Conservation (phyloP, 768 basidiomycete genomes). For the Chiua virens region DNA sequence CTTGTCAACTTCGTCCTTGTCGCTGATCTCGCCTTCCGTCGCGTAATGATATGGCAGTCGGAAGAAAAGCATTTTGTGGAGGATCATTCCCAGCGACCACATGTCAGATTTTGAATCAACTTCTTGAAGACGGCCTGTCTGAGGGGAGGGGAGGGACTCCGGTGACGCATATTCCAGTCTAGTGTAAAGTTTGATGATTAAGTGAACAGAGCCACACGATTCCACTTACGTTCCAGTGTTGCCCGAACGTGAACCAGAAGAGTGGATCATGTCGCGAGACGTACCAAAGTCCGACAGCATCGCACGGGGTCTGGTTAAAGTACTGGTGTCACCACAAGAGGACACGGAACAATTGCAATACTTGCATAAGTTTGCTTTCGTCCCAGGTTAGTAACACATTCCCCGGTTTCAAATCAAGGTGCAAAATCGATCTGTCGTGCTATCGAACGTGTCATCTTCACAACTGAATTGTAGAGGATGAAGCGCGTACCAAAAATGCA, state of each 20-base stretch:
- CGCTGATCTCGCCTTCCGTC: slow-evolving; percentile 54
- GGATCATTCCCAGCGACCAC: slow-evolving; percentile 97
- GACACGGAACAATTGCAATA: background rate
- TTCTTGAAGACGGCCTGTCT: slow-evolving; percentile 63
- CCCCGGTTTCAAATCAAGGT: slow-evolving; percentile 92
- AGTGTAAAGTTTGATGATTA: background rate
- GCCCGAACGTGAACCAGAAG: slow-evolving; percentile 71
- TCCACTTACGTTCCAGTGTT: slow-evolving; percentile 91
- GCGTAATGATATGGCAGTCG: slow-evolving; percentile 81
- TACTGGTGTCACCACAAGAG: background rate
- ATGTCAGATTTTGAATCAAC: slow-evolving; percentile 90
- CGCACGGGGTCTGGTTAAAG: slow-evolving; percentile 68
- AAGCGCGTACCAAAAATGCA: slow-evolving; percentile 68
- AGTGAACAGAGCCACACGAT: background rate
- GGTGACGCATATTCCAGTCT: slow-evolving; percentile 89
- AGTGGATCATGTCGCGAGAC: slow-evolving; percentile 83
- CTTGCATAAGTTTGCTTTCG: slow-evolving; percentile 78
- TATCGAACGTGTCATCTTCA: slow-evolving; percentile 29
- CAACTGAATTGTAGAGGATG: background rate
- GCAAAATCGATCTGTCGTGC: slow-evolving; percentile 84
- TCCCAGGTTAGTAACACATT: slow-evolving; percentile 94
- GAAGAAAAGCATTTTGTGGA: slow-evolving; percentile 93
- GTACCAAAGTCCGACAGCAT: slow-evolving; percentile 98
- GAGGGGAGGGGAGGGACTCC: slow-evolving; percentile 73
- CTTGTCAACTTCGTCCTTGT: slow-evolving; percentile 56